Evolutionary conservation across 2,329 filamentous ascomycete species (phyloP), one percentile per base, ranked within the genome.

Genomic region (Emergomyces africanus): DNA sequence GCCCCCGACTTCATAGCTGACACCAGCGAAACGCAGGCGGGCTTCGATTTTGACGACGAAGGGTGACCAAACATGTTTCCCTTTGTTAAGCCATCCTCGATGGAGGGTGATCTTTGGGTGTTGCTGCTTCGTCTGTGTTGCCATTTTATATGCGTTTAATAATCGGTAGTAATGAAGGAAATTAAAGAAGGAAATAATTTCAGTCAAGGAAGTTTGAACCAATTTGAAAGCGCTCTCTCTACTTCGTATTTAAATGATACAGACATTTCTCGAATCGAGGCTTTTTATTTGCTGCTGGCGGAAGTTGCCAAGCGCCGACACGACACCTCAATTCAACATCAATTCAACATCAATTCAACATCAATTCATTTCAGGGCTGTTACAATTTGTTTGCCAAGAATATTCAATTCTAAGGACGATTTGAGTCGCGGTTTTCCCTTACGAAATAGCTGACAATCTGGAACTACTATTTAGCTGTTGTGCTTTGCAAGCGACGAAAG

Each of bases 1-100:
- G 2, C 63, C 62, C 2, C 71, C 77, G 4, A 70, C 65, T 18
- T 63, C 65, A 68, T 86, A 86, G 0, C 68, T 44, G 2, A 83
- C 55, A 0, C 69, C 67, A 1, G 75, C 75, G 63, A 84, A 77
- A 15, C 83, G 82, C 5, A 86, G 74, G 15, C 83, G 81, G 20
- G 81, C 75, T 66, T 87, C 84, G 57, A 86, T 73, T 67, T 86
- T 86, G 50, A 72, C 79, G 57, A 83, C 81, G 63, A 83, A 86
- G 10, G 83, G 82, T 0, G 83, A 85, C 81, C 81, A 84, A 56
- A 78, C 75, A 64, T 83, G 77, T 20, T 64, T 64, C 5, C 71
- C 48, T 53, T 30, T 33, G 15, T 41, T 37, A 8, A 20, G 44
- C 23, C 20, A 60, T 33, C 48, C 54, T 41, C 46, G 37, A 30